Percentiles rank a stretch among this genome's conserved stretches.
These are phyloP conservation scores for Bjerkandera adusta DNA, from an alignment of 1,284 basidiomycete genomes.

Conservation along the genomic window DNA sequence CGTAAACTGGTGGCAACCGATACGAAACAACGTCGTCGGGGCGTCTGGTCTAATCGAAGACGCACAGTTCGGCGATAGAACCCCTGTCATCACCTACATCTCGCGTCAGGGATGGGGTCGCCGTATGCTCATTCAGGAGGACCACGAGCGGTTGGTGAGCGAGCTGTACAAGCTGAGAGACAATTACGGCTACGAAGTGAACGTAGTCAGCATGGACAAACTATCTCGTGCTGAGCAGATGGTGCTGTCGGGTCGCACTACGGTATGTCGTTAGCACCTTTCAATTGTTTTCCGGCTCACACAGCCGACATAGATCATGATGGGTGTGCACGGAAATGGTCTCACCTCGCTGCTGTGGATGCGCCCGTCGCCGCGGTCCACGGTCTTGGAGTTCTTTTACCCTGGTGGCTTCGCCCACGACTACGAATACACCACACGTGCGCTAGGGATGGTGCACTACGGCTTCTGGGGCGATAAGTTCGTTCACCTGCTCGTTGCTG, in stretches of 20 bases:
- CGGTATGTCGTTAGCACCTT: constrained; percentile 47
- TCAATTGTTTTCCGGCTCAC: constrained; percentile 2
- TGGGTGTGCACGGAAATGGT: constrained; percentile 88
- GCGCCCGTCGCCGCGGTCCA: constrained; percentile 70
- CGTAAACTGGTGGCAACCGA: constrained; percentile 78
- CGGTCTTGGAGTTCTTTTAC: constrained; percentile 89
- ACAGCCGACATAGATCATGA: constrained; percentile 59
- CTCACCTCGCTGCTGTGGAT: constrained; percentile 85
- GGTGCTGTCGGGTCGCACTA: constrained; percentile 73
- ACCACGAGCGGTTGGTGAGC: constrained; percentile 65
- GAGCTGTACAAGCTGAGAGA: constrained; percentile 66
- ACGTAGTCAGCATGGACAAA: constrained; percentile 81
- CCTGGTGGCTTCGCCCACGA: constrained; percentile 84
- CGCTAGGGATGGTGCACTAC: constrained; percentile 82
- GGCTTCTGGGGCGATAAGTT: constrained; percentile 75
- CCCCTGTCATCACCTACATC: constrained; percentile 83
- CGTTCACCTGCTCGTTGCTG: constrained; percentile 17
- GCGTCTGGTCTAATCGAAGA: constrained; percentile 57
- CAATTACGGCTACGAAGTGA: constrained; percentile 78
- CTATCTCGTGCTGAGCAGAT: constrained; percentile 79
- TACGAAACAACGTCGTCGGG: constrained; percentile 70
- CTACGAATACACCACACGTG: constrained; percentile 80
- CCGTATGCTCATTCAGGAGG: constrained; percentile 60
- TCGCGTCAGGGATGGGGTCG: constrained; percentile 86
- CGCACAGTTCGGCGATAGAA: constrained; percentile 24